Percentiles rank a stretch among this genome's conserved stretches.
Evolutionary conservation across 2,329 filamentous ascomycete species (phyloP).

Genomic region (Lasiodiplodia sp.): DNA sequence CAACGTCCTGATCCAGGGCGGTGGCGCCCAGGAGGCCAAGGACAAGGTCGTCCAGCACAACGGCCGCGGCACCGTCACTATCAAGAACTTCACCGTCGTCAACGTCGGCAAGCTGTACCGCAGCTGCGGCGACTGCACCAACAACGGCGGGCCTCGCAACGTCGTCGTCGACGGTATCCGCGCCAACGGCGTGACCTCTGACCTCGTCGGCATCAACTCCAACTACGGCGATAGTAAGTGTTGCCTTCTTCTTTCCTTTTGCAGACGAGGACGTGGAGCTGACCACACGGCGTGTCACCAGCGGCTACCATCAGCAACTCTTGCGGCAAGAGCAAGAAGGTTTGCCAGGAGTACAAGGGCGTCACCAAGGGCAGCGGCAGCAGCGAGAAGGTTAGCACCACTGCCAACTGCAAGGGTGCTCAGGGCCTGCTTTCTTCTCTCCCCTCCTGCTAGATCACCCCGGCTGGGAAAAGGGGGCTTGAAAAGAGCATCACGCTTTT

Average conservation of each 20-base stretch:
- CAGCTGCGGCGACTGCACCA: slow-evolving; percentile 42
- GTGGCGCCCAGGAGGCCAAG: slow-evolving; percentile 37
- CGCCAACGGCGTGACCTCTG: slow-evolving; percentile 36
- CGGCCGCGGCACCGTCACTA: slow-evolving; percentile 40
- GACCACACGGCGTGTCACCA: neutral
- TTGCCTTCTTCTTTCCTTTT: too few species aligned
- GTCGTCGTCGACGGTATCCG: slow-evolving; percentile 48
- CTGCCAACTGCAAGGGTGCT: slow-evolving; percentile 23
- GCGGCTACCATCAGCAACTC: slow-evolving; percentile 52
- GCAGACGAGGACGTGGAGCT: neutral
- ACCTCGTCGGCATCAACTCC: slow-evolving; percentile 50
- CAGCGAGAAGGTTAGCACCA: slow-evolving; percentile 8
- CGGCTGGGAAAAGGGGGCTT: neutral
- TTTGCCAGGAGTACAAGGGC: slow-evolving; percentile 39
- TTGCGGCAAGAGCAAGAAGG: slow-evolving; percentile 36
- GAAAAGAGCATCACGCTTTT: neutral
- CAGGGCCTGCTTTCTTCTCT: slow-evolving; percentile 34
- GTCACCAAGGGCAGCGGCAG: slow-evolving; percentile 19
- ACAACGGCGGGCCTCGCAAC: slow-evolving; percentile 44
- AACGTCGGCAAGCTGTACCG: slow-evolving; percentile 43
- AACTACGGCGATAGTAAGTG: slow-evolving; percentile 54
- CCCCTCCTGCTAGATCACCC: slow-evolving; percentile 32
- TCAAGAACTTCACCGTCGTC: slow-evolving; percentile 42
- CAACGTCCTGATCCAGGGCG: slow-evolving; percentile 37
- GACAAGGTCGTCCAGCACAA: slow-evolving; percentile 47